These are phyloP conservation scores for Cenchrus fungigraminus DNA, from an alignment of 176 grass and related monocot species.

Conservation along the genomic window DNA sequence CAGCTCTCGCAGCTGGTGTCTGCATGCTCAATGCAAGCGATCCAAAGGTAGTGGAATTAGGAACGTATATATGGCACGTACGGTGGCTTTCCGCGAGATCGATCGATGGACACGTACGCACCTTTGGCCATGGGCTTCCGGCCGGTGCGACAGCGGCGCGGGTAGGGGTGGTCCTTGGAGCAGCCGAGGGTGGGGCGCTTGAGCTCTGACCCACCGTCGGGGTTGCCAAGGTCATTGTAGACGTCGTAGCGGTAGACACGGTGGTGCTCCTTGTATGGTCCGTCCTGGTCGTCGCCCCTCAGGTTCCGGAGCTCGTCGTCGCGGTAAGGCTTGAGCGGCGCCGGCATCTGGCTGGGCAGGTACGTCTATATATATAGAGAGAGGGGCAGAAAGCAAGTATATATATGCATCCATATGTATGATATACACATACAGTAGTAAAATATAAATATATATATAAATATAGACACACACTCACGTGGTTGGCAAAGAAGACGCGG, in stretches of 20 bases:
- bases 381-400: no score
- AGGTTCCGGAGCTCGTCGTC: constrained; percentile 50
- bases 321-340: constrained; percentile 44
- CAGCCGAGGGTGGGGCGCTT: constrained; percentile 47
- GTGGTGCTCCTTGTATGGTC: constrained; percentile 35
- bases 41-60: no score
- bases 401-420: no score
- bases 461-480: background rate
- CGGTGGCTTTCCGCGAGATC: no score
- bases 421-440: no score
- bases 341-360: constrained; percentile 41
- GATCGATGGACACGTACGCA: no score
- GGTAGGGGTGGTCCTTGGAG: constrained; percentile 35
- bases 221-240: constrained; percentile 56
- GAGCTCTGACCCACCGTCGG: background rate
- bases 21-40: background rate
- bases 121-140: background rate
- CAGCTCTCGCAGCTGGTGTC: background rate
- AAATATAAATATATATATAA: no score
- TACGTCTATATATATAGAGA: background rate
- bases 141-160: constrained; percentile 43
- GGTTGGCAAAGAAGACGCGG: constrained; percentile 20
- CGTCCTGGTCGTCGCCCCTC: constrained; percentile 30
- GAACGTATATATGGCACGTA: no score
- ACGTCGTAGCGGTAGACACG: constrained; percentile 53